Base-by-base conservation (phyloP, 192 early-diverging fungal species). In the Mycoemilia scoparia region DNA sequence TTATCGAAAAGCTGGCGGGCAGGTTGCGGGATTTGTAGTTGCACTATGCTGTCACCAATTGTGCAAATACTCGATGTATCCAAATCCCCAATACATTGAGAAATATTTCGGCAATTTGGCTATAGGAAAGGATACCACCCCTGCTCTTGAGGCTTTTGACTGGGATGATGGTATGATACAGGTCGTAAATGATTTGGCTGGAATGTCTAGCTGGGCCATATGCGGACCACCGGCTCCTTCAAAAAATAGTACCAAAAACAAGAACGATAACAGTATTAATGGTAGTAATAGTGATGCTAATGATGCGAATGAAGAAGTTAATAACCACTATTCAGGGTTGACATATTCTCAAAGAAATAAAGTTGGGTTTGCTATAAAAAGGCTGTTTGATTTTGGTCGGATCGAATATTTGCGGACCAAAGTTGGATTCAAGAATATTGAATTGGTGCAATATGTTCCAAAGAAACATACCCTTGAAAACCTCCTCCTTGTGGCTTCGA, bases 1-100 rank as follows among this genome's bases (percentile, higher is more conserved):
- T 33, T 71, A 67, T 39, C 39, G 44, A 4, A 36, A 54, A 7
- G 34, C 67, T 7, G 55, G 64, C 3, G 63, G 67, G 12, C 45
- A 64, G 6, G 55, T 84, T 5, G 57, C 55, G 5, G 79, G 78
- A 10, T 60, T 89, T 13, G 53, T 82, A 14, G 84, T 93, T 39
- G 86, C 88, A 9, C 64, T 87, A 3, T 93, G 88, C 54, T 92
- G 88, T 46, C 88, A 89, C 54, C 83, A 87, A 30, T 34, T 74
- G 7, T 87, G 82, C 49, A 66, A 61, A 14, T 76, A 69, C 41
- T 68, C 63, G 9, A 74, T 71, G 69, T 88, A 77, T 36, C 64
- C 73, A 4, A 65, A 82, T 41, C 75, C 46, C 10, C 45, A 40
- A 6, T 87, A n/a, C n/a, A n/a, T n/a, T n/a, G n/a, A n/a, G n/a